Conservation (phyloP, 371 early-diverging fungal genomes). For the Syncephalastrum contaminatum region DNA sequence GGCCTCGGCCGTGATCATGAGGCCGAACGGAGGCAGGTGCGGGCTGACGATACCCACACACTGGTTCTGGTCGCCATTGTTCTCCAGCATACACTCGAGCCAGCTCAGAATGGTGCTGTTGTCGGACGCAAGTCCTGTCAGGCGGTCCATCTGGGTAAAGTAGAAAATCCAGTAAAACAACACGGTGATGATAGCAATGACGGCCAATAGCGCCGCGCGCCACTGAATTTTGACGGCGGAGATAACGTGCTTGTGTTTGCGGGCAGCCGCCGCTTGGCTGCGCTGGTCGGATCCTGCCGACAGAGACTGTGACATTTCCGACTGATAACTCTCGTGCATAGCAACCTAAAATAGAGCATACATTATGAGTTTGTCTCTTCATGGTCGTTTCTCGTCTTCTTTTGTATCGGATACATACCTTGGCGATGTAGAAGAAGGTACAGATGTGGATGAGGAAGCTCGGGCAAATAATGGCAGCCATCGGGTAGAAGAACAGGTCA, state of each 20-base stretch:
- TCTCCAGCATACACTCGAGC: conserved; percentile 51
- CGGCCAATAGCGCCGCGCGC: conserved; percentile 63
- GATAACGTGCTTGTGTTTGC: conserved; percentile 49
- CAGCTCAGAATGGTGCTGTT: conserved; percentile 31
- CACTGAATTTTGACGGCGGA: conserved; percentile 67
- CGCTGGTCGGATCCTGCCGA: conserved; percentile 33
- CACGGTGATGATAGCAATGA: conserved; percentile 28
- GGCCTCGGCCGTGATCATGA: conserved; percentile 57
- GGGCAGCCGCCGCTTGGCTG: conserved; percentile 26
- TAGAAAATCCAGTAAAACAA: conserved; percentile 42
- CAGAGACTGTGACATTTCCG: conserved; percentile 50
- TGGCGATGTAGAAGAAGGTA: conserved; percentile 65
- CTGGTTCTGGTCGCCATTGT: conserved; percentile 35
- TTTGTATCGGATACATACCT: conserved; percentile 13
- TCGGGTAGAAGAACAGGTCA: conserved; percentile 58
- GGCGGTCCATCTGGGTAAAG: conserved; percentile 49
- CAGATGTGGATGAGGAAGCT: conserved; percentile 56
- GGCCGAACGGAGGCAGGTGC: conserved; percentile 49
- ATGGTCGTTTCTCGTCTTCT: no score
- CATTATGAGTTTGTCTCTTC: neutral
- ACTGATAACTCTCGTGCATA: conserved; percentile 42
- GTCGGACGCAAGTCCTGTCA: conserved; percentile 23
- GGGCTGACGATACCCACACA: conserved; percentile 28
- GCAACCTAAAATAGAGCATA: conserved; percentile 22
- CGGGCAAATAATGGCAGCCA: conserved; percentile 59